Evolutionary conservation across 2,329 filamentous ascomycete species (phyloP).

Genomic region (Monosporascus sp.): DNA sequence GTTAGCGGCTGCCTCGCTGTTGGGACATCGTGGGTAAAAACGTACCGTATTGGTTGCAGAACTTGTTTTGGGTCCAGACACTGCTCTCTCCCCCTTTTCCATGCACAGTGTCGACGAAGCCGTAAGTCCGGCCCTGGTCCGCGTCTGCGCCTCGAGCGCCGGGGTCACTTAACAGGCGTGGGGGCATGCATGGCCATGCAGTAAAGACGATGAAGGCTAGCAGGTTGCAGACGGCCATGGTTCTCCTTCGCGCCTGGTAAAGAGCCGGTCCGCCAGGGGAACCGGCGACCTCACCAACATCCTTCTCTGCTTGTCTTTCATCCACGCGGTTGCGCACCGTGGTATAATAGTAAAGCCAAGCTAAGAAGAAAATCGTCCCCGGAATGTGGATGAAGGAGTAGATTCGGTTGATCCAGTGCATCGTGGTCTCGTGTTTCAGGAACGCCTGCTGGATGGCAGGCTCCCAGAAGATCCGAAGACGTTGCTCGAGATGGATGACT

Average conservation of each 20-base stretch:
- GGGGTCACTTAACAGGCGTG: constrained; percentile 52
- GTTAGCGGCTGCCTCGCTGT: neutral
- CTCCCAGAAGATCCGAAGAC: constrained; percentile 60
- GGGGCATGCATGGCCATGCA: constrained; percentile 60
- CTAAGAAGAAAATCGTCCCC: constrained; percentile 63
- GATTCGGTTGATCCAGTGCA: constrained; percentile 65
- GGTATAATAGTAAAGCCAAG: constrained; percentile 64
- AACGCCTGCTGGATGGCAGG: constrained; percentile 41
- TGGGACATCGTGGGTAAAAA: constrained; percentile 2
- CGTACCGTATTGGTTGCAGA: constrained; percentile 69
- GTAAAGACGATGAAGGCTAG: constrained; percentile 57
- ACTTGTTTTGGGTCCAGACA: constrained; percentile 65
- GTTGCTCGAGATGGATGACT: constrained; percentile 61
- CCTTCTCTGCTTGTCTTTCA: constrained; percentile 5
- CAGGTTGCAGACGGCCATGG: constrained; percentile 57
- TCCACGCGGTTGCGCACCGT: constrained; percentile 41
- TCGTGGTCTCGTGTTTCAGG: constrained; percentile 43
- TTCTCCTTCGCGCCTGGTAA: constrained; percentile 51
- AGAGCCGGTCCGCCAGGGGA: constrained; percentile 36
- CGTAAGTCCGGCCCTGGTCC: constrained; percentile 52
- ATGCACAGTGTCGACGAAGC: constrained; percentile 58
- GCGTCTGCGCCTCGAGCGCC: constrained; percentile 50
- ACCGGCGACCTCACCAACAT: constrained; percentile 2
- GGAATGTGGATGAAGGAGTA: constrained; percentile 78
- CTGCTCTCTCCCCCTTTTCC: constrained; percentile 52